A percentile compares a stretch with the other conserved stretches of the same genome.
Evolutionary conservation across 768 basidiomycete species (phyloP).

Genomic region (Peribolospora baueri): DNA sequence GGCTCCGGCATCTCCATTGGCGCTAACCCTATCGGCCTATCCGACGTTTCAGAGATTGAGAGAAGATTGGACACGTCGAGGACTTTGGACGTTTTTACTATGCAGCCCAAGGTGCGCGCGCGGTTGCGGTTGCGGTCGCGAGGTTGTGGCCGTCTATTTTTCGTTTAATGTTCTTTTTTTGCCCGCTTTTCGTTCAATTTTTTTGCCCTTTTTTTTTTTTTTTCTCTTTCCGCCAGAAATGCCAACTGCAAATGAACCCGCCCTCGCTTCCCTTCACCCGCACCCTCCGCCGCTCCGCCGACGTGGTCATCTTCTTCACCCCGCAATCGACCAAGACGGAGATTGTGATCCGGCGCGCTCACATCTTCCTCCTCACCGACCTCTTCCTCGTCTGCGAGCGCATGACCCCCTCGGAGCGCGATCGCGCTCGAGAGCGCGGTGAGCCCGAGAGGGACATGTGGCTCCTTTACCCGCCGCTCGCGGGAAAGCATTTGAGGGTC

Average conservation of each 20-base stretch:
- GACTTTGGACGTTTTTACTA: slow-evolving; percentile 81
- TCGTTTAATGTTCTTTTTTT: background rate
- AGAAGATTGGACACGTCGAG: slow-evolving; percentile 45
- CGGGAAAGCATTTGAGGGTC: slow-evolving; percentile 72
- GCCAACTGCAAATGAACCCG: slow-evolving; percentile 71
- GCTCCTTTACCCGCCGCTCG: slow-evolving; percentile 79
- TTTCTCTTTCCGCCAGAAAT: slow-evolving; percentile 31
- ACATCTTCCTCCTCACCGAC: slow-evolving; percentile 74
- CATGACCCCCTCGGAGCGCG: slow-evolving; percentile 42
- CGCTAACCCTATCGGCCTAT: slow-evolving; percentile 6
- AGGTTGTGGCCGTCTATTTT: background rate
- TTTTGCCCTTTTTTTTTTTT: slow-evolving; percentile 1
- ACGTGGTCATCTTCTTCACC: slow-evolving; percentile 50
- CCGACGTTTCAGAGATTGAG: slow-evolving; percentile 54
- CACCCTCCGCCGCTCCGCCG: slow-evolving; percentile 43
- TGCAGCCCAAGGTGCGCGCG: slow-evolving; percentile 55
- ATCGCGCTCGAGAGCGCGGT: slow-evolving; percentile 12
- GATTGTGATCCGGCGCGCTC: slow-evolving; percentile 49
- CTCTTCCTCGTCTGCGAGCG: slow-evolving; percentile 73
- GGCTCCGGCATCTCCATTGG: slow-evolving; percentile 25
- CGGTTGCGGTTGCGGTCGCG: background rate
- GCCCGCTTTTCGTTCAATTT: background rate
- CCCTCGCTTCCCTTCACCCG: slow-evolving; percentile 53
- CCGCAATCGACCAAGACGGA: slow-evolving; percentile 43
- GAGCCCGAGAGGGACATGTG: slow-evolving; percentile 43